Evolutionary conservation across 2,329 filamentous ascomycete genomes (phyloP), one percentile per base, ranked within the genome.

Genomic region (Penicillium sp.): DNA sequence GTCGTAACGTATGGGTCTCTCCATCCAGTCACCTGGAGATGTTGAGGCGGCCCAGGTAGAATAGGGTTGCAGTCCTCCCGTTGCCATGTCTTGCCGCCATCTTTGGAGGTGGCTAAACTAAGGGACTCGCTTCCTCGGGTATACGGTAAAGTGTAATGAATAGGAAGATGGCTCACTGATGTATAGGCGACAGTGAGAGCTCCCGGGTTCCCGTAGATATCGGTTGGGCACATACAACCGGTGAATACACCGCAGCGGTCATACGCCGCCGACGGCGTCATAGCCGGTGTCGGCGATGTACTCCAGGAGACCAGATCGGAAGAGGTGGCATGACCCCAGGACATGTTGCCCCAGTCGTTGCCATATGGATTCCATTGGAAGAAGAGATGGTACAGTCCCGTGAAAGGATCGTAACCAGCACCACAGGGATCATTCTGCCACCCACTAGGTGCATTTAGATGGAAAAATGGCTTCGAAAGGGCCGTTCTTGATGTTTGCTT

Each of bases 341-440:
- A 67, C 9, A 76, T 70, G 36, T 75, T 68, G 8, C 71, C 74
- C 70, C 73, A 75, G 31, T 73, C 69, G 25, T 73, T 70, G 7
- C 67, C 68, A 25, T 66, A 63, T 0, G 72, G 73, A 53, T 76
- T 76, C 67, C 73, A 76, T 61, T 77, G 74, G 44, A 71, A 77
- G 16, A 65, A 69, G 2, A 76, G 18, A 48, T 76, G 74, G 39
- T 76, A 77, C 5, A 69, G 55, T 5, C 65, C 63, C 9, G 71
- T 75, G 18, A 50, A 46, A 2, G 71, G 65, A 42, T 76, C 72
- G 48, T 73, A 76, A 18, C 69, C 68, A 3, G 69, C 66, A 1
- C 68, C 75, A 54, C 73, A 76, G 5, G 75, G 75, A 41, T 76
- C 74, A 44, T 77, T 77, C 59, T 76, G 64, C 74, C 74, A 77